Evolutionary conservation across 2,329 filamentous ascomycete genomes (phyloP), one percentile per base, ranked within the genome.

Genomic region (Fusarium newnesense): DNA sequence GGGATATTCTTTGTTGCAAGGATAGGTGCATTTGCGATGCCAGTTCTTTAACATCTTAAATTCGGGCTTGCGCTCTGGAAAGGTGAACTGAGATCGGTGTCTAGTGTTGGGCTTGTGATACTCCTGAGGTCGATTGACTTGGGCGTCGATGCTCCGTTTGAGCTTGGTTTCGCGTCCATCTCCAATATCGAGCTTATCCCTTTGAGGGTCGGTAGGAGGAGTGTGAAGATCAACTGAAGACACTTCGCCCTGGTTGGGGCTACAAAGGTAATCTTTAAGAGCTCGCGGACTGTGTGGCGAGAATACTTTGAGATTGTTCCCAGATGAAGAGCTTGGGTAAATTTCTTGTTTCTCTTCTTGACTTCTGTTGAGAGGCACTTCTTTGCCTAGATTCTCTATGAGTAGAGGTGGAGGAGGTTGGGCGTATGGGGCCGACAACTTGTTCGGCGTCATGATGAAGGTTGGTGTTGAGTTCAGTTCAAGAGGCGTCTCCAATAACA

Each of bases 401-500:
- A 72, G 64, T n/a, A 76, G 71, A 32, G 67, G 69, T 11, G 59
- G 59, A 9, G 75, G 73, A n/a, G 75, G 71, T 7, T 53, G 52
- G 8, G 34, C 60, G 24, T 52, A 76, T 47, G 53, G 58, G 15
- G 59, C 30, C n/a, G 42, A 49, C 44, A 64, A 60, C 46, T 52
- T n/a, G n/a, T 43, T 73, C 30, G 59, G 56, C 37, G 46, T 28
- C 70, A 73, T 73, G 19, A 30, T 46, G 44, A 34, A n/a, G 10
- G 30, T 15, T 26, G 34, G 18, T 11, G 26, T n/a, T 68, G 40
- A 26, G 42, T 26, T 57, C 28, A 34, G 52, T 30, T 36, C 21
- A 39, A 30, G 28, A 32, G 28, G 21, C 24, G 19, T 36, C 40
- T 34, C 12, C 18, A 11, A 26, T 52, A 19, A 26, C 49, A 52